phyloP scores from a whole-genome alignment of 352 stramenopile species.

The Pythium rishiriense region DNA sequence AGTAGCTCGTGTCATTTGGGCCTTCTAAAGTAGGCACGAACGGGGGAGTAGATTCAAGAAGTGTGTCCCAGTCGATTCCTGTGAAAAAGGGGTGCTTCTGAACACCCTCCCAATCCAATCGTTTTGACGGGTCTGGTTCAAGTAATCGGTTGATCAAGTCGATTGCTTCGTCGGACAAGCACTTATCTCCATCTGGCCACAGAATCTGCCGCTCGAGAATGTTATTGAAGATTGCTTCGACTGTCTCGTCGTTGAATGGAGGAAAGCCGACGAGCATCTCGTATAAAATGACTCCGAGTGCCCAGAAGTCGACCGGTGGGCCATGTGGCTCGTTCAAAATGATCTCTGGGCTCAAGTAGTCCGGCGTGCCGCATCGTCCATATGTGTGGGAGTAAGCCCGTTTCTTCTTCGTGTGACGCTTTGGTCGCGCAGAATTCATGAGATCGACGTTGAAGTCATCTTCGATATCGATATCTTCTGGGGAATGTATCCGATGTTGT shows the following conservation, averaged over 20 bases:
- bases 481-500: slow-evolving; percentile 11
- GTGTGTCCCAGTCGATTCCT: slow-evolving; percentile 80
- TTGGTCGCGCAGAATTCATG: slow-evolving; percentile 13
- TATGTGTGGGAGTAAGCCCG: slow-evolving; percentile 51
- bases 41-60: slow-evolving; percentile 74
- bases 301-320: slow-evolving; percentile 87
- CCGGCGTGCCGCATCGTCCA: slow-evolving; percentile 80
- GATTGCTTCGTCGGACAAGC: slow-evolving; percentile 75
- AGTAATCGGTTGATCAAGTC: slow-evolving; percentile 84
- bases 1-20: slow-evolving; percentile 89
- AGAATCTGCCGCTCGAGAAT: slow-evolving; percentile 83
- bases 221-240: slow-evolving; percentile 87
- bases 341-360: slow-evolving; percentile 91
- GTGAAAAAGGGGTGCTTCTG: slow-evolving; percentile 69
- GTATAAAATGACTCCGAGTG: slow-evolving; percentile 90
- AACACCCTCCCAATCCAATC: slow-evolving; percentile 70
- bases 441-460: slow-evolving; percentile 29
- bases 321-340: slow-evolving; percentile 70
- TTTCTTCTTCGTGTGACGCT: slow-evolving; percentile 42
- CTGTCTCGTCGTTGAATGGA: slow-evolving; percentile 89
- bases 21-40: slow-evolving; percentile 88
- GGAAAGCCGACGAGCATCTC: slow-evolving; percentile 89
- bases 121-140: slow-evolving; percentile 62
- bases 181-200: slow-evolving; percentile 88
- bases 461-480: slow-evolving; percentile 27